These are phyloP conservation scores for Dactylellina cionopaga DNA, from an alignment of 2,329 filamentous ascomycete genomes.

Conservation along the genomic window DNA sequence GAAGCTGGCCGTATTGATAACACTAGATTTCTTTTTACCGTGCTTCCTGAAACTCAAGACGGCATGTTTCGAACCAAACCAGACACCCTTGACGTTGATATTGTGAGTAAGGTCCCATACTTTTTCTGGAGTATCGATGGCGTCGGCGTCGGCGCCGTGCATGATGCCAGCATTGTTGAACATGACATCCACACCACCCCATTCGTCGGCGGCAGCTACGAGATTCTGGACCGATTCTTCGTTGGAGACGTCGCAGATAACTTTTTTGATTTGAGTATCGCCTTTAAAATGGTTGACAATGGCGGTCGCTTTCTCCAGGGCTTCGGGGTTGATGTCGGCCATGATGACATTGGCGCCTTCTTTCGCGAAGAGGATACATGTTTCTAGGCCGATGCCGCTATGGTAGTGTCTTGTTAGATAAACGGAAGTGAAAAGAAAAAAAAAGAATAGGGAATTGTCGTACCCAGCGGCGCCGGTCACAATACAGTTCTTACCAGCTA, in stretches of 20 bases:
- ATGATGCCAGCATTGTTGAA: constrained; percentile 99
- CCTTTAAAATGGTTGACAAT: constrained; percentile 41
- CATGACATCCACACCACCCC: constrained; percentile 89
- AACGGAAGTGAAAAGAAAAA: neutral
- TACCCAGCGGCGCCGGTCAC: constrained; percentile 89
- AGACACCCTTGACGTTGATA: constrained; percentile 98
- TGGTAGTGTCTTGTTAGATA: constrained; percentile 7
- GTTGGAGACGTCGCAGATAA: constrained; percentile 81
- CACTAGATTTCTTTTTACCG: constrained; percentile 79
- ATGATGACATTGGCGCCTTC: constrained; percentile 88
- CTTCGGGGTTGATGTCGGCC: constrained; percentile 82
- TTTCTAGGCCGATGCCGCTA: constrained; percentile 93
- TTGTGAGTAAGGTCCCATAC: constrained; percentile 94
- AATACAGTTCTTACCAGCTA: constrained; percentile 75
- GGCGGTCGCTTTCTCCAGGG: constrained; percentile 75
- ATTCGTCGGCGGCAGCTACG: constrained; percentile 78
- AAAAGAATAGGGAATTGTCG: neutral
- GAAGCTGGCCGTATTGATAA: constrained; percentile 92
- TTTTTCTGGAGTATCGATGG: constrained; percentile 82
- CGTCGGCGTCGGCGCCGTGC: constrained; percentile 83
- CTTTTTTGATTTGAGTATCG: constrained; percentile 65
- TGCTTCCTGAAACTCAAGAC: constrained; percentile 81
- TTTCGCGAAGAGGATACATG: constrained; percentile 84
- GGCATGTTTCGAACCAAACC: constrained; percentile 93
- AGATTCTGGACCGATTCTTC: constrained; percentile 80